Conservation (phyloP, 73 alveolate genomes). For the Durusdinium trenchii region DNA sequence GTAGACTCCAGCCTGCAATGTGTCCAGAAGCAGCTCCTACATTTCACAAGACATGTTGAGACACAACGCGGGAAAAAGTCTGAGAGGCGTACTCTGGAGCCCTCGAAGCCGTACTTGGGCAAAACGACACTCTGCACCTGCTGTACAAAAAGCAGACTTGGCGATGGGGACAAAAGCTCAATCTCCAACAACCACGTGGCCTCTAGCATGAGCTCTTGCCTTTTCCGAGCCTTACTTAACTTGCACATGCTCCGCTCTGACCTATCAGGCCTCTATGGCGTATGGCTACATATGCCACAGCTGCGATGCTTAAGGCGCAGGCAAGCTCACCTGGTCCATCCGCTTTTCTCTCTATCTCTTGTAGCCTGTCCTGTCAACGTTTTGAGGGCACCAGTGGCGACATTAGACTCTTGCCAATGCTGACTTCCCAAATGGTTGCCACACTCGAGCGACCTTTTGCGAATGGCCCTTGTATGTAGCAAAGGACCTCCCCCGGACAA, state of each 20-base stretch:
- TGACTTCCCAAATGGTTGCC: too few species aligned
- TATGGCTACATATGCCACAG: neutral
- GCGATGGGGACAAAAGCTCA: neutral
- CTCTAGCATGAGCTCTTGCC: constrained; percentile 91
- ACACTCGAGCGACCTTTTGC: too few species aligned
- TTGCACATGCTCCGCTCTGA: neutral
- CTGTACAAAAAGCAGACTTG: too few species aligned
- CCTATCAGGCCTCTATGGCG: neutral
- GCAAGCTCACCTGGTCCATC: constrained; percentile 84
- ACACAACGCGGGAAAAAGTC: neutral
- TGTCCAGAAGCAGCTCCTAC: neutral
- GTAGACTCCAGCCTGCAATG: constrained; percentile 66
- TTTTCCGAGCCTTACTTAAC: constrained; percentile 43
- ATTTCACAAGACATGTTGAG: neutral
- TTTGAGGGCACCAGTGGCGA: too few species aligned
- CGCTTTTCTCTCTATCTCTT: constrained; percentile 54
- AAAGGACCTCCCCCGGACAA: too few species aligned
- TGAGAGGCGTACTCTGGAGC: constrained; percentile 41
- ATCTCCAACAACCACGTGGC: neutral
- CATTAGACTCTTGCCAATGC: neutral
- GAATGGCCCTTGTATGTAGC: too few species aligned
- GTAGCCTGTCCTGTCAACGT: constrained; percentile 5
- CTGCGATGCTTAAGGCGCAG: neutral
- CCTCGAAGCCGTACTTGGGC: constrained; percentile 91
- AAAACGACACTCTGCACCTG: constrained; percentile 78